Percentiles rank a stretch among this genome's conserved stretches.
Conservation (phyloP, 2,329 filamentous ascomycete genomes). For the Ophiostoma triangulosporum region DNA sequence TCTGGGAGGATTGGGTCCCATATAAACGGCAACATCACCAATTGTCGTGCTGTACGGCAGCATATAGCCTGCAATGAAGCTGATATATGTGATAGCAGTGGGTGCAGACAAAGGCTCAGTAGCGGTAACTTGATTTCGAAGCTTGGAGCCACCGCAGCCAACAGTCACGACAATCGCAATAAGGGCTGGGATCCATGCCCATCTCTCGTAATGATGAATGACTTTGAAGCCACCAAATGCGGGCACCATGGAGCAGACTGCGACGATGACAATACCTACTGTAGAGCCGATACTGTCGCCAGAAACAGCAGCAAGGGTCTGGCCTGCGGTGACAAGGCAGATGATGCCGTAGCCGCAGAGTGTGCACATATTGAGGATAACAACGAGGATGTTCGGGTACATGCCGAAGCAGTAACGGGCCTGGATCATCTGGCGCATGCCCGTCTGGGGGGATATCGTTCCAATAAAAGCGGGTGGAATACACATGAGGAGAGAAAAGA, state of each 20-base stretch:
- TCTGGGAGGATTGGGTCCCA: constrained; percentile 27
- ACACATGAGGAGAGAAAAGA: constrained; percentile 45
- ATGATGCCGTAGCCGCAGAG: constrained; percentile 51
- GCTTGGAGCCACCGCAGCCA: constrained; percentile 11
- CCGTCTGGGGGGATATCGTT: constrained; percentile 46
- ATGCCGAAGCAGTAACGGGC: constrained; percentile 49
- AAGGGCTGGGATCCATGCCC: constrained; percentile 13
- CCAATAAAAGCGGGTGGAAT: constrained; percentile 41
- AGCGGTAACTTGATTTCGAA: constrained; percentile 16
- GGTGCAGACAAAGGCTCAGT: constrained; percentile 16
- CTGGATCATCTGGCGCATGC: constrained; percentile 52
- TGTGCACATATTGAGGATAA: constrained; percentile 49
- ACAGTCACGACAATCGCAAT: constrained; percentile 13
- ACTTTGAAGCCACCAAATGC: constrained; percentile 14
- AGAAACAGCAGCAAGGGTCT: constrained; percentile 41
- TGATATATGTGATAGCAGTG: constrained; percentile 38
- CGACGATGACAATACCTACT: constrained; percentile 44
- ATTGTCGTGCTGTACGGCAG: constrained; percentile 47
- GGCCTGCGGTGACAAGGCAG: constrained; percentile 46
- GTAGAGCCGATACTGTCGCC: constrained; percentile 34
- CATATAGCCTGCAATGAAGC: constrained; percentile 49
- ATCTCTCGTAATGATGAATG: constrained; percentile 15
- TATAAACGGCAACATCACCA: constrained; percentile 48
- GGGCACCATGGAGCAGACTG: constrained; percentile 16
- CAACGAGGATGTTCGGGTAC: constrained; percentile 44